phyloP scores from a whole-genome alignment of 257 asterid species.

The Rauvolfia tetraphylla region DNA sequence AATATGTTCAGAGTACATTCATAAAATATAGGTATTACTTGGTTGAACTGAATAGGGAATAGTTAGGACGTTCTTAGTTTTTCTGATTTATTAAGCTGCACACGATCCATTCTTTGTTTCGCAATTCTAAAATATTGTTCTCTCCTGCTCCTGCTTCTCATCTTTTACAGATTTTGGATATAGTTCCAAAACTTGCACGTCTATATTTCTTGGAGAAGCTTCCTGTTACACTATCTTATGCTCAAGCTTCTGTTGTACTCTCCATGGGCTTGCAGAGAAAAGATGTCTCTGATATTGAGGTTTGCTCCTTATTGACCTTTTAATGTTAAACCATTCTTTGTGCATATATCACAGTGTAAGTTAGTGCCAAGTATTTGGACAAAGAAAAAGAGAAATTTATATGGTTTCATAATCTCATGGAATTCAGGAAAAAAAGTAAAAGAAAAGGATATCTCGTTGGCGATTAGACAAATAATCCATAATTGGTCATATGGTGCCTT shows the following conservation, averaged over 20 bases:
- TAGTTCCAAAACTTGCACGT: slow-evolving; percentile 49
- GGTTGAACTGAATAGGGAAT: background rate
- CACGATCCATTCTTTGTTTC: background rate
- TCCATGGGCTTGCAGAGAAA: slow-evolving; percentile 84
- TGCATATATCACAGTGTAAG: background rate
- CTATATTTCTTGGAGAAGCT: slow-evolving; percentile 69
- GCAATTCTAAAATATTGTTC: background rate
- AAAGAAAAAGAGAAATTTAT: background rate
- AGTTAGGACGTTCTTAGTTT: background rate
- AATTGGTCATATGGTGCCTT: background rate
- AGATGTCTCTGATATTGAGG: slow-evolving; percentile 61
- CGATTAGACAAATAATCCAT: background rate
- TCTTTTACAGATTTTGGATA: slow-evolving; percentile 57
- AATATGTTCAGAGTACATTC: background rate
- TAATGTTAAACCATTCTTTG: background rate
- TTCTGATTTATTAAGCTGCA: background rate
- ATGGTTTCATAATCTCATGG: background rate
- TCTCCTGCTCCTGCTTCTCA: background rate
- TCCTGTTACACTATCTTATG: slow-evolving; percentile 70
- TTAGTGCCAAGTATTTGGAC: background rate
- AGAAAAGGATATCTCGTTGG: background rate
- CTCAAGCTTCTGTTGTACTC: slow-evolving; percentile 86
- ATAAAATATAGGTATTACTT: background rate
- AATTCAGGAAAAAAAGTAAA: too few species aligned
- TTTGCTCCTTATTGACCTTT: slow-evolving; percentile 18